Conservation (phyloP, 2,329 filamentous ascomycete genomes). For the Exophiala calicioides region DNA sequence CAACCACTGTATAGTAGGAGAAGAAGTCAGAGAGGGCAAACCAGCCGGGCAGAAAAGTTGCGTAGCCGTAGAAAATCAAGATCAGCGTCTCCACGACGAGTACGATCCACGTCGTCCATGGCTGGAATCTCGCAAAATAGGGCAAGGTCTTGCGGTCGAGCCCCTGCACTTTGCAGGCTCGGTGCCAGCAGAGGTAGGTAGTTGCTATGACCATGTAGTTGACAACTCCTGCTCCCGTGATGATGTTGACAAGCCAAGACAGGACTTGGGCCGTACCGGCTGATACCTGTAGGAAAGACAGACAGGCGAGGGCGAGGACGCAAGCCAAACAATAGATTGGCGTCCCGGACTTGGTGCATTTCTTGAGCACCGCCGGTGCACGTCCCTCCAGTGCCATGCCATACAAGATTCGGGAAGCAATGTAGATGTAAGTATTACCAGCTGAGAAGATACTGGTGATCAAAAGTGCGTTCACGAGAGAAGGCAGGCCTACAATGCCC, state of each 20-base stretch:
- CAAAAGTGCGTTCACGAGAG: constrained; percentile 59
- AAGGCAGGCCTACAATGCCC: constrained; percentile 54
- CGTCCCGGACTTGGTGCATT: constrained; percentile 62
- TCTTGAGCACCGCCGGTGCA: constrained; percentile 57
- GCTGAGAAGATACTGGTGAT: constrained; percentile 59
- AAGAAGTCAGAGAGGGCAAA: constrained; percentile 49
- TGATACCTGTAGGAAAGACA: constrained; percentile 56
- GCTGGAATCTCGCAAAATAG: constrained; percentile 61
- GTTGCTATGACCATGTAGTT: constrained; percentile 62
- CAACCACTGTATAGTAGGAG: constrained; percentile 59
- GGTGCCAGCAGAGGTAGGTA: constrained; percentile 61
- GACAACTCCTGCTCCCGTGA: constrained; percentile 41
- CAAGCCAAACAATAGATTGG: constrained; percentile 60
- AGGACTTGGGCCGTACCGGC: constrained; percentile 53
- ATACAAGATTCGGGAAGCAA: constrained; percentile 55
- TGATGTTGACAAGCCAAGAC: constrained; percentile 56
- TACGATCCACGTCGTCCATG: constrained; percentile 50
- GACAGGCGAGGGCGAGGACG: constrained; percentile 56
- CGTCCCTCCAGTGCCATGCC: constrained; percentile 55
- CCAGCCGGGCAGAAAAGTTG: constrained; percentile 43
- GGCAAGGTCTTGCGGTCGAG: constrained; percentile 56
- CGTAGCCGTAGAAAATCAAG: constrained; percentile 52
- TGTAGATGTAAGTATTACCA: constrained; percentile 59
- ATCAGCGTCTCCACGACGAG: constrained; percentile 45
- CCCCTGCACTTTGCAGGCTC: constrained; percentile 53